phyloP scores from a whole-genome alignment of 2,329 filamentous ascomycete species.

The Akanthomyces lecanii region DNA sequence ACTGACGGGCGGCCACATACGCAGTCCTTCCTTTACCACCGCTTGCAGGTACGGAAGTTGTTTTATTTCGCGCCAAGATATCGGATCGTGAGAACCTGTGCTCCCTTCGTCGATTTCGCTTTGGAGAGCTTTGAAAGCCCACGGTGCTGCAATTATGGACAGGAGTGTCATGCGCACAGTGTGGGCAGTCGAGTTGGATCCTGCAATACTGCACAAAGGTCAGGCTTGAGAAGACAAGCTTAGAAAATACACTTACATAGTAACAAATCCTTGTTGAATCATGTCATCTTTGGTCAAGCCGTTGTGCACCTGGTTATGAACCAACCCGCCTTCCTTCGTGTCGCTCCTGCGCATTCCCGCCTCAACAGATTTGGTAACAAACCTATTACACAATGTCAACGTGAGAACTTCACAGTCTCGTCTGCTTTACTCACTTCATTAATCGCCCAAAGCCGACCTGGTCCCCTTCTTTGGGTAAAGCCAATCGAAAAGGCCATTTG shows the following conservation, averaged over 20 bases:
- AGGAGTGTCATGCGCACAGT: slow-evolving; percentile 49
- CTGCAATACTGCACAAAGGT: slow-evolving; percentile 44
- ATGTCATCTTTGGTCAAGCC: slow-evolving; percentile 34
- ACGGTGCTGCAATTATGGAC: slow-evolving; percentile 43
- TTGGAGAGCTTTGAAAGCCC: slow-evolving; percentile 37
- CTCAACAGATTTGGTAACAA: slow-evolving; percentile 26
- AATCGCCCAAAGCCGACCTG: slow-evolving; percentile 36
- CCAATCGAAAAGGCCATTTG: slow-evolving; percentile 33
- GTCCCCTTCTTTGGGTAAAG: slow-evolving; percentile 35
- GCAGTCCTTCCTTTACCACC: slow-evolving; percentile 53
- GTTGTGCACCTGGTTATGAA: slow-evolving; percentile 36
- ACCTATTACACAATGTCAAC: slow-evolving; percentile 17
- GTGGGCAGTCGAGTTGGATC: slow-evolving; percentile 56
- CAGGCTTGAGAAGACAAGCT: neutral
- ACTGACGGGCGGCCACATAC: slow-evolving; percentile 51
- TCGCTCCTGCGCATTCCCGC: slow-evolving; percentile 23
- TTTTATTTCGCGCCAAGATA: slow-evolving; percentile 46
- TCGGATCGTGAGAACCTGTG: slow-evolving; percentile 31
- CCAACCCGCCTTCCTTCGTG: slow-evolving; percentile 31
- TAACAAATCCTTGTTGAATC: slow-evolving; percentile 36
- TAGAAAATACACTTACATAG: slow-evolving; percentile 28
- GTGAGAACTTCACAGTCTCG: neutral
- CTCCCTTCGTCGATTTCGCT: slow-evolving; percentile 43
- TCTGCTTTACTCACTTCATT: slow-evolving; percentile 30
- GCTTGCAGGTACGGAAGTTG: slow-evolving; percentile 52